Evolutionary conservation across 2,329 filamentous ascomycete genomes (phyloP), one percentile per base, ranked within the genome.

Genomic region (Sarocladiaceae sp.): DNA sequence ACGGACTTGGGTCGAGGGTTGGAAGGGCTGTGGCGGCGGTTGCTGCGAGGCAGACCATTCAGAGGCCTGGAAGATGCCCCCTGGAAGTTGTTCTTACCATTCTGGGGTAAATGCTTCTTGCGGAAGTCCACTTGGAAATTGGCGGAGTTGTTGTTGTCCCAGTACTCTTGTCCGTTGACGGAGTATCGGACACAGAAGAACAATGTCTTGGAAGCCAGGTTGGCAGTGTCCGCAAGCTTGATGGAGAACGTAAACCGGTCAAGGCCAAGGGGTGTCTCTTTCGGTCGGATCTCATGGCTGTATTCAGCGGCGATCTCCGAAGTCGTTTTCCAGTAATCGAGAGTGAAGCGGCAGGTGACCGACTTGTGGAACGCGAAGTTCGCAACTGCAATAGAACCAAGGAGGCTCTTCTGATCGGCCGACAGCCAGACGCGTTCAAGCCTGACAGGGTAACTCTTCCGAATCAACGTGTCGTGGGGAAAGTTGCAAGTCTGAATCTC

Each of bases 281-380:
- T 78, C 21, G 80, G 79, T 33, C 81, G 79, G 35, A 91, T 77
- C 65, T 93, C 86, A 49, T 86, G 79, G 60, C 82, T 83, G 68
- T 80, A 98, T 56, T 96, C 89, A n/a, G 88, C 91, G 29, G 76
- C 75, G 2, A 97, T 85, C 61, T 98, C 93, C 1, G 93, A 98
- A 0, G 90, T 94, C 0, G 93, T 98, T 74, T 95, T 95, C 93
- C 93, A 98, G 67, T 95, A 93, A 63, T 98, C 93, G 37, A 96
- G 76, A 0, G 93, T 98, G 64, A 98, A 98, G 42, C 93, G 82
- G 62, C 88, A 91, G n/a, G 85, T 81, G 44, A 98, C 88, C 5
- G 74, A 65, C 67, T 98, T 98, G 44, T 90, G 78, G 67, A 95
- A 98, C 0, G 89, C 80, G 33, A 97, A 66, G 64, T 98, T 98